These are phyloP conservation scores for Lodderomyces metapsilosis DNA, from an alignment of 1,139 yeast genomes.

Conservation along the genomic window DNA sequence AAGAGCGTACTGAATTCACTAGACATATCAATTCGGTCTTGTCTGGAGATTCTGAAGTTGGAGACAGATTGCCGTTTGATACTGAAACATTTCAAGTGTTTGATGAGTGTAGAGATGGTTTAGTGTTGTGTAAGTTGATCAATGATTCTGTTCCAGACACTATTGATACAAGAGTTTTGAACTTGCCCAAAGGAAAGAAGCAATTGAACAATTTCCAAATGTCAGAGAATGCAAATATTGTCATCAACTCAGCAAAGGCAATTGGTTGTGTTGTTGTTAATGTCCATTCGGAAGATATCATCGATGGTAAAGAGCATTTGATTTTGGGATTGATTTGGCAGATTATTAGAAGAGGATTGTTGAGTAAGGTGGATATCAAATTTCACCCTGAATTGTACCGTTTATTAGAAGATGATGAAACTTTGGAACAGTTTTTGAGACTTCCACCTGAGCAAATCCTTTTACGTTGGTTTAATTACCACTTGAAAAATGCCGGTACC, in stretches of 20 bases:
- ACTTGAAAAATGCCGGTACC: slow-evolving; percentile 91
- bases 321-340: slow-evolving; percentile 98
- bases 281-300: slow-evolving; percentile 95
- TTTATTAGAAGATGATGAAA: slow-evolving; percentile 91
- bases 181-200: slow-evolving; percentile 73
- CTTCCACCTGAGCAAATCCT: slow-evolving; percentile 97
- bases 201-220: slow-evolving; percentile 91
- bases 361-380: slow-evolving; percentile 92
- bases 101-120: slow-evolving; percentile 95
- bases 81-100: slow-evolving; percentile 93
- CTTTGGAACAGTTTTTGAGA: slow-evolving; percentile 92
- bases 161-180: slow-evolving; percentile 95
- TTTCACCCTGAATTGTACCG: slow-evolving; percentile 96
- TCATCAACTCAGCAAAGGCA: slow-evolving; percentile 96
- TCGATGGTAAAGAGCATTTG: slow-evolving; percentile 95
- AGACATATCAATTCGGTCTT: slow-evolving; percentile 91
- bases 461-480: slow-evolving; percentile 96
- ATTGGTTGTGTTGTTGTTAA: slow-evolving; percentile 98
- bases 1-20: slow-evolving; percentile 93
- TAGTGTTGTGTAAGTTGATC: slow-evolving; percentile 87
- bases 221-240: slow-evolving; percentile 96
- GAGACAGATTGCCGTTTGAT: slow-evolving; percentile 85
- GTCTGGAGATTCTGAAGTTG: slow-evolving; percentile 87
- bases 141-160: slow-evolving; percentile 98
- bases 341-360: slow-evolving; percentile 91